Percentiles rank a stretch among this genome's conserved stretches.
phyloP scores from a whole-genome alignment of 345 rosid species.

The Syzygium oleosum region DNA sequence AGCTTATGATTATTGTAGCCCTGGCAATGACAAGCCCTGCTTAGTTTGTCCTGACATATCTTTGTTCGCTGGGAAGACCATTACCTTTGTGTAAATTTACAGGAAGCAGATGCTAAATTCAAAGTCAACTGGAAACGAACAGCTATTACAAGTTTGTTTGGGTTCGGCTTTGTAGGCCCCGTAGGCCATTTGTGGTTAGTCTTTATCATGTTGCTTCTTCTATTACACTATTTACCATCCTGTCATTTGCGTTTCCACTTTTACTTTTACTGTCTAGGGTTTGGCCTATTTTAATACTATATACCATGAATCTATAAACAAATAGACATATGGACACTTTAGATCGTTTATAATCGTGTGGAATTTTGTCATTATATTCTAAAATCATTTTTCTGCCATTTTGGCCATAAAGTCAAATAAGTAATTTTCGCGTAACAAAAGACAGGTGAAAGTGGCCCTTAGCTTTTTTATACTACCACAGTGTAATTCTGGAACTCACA shows the following conservation, averaged over 20 bases:
- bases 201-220: background rate
- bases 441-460: background rate
- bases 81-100: background rate
- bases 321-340: background rate
- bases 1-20: background rate
- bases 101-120: conserved; percentile 1
- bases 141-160: conserved; percentile 4
- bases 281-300: background rate
- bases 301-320: background rate
- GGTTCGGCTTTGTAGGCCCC: conserved; percentile 9
- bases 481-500: background rate
- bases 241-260: background rate
- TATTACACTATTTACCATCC: background rate
- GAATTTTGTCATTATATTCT: background rate
- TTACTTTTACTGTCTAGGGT: background rate
- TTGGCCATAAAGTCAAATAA: background rate
- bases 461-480: background rate
- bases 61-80: background rate
- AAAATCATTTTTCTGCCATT: background rate
- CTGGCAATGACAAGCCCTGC: background rate
- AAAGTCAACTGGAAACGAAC: conserved; percentile 3
- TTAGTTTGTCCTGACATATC: background rate
- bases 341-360: background rate
- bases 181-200: conserved; percentile 7
- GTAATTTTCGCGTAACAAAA: background rate